Evolutionary conservation across 441 rosid species (phyloP).

Genomic region (Gossypium aridum): DNA sequence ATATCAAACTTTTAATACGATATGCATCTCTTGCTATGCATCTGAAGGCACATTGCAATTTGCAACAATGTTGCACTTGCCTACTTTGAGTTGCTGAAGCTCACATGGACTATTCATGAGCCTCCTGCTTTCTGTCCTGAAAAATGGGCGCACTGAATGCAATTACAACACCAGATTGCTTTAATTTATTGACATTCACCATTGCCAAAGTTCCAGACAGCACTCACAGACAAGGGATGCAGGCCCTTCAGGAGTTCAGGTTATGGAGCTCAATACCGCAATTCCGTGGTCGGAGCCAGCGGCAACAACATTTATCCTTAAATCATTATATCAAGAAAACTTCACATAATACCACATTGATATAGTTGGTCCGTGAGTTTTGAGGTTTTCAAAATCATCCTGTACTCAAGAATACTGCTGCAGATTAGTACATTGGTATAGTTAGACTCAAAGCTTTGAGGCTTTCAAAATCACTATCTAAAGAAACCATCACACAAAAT

Average conservation of each 20-base stretch:
- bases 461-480: slow-evolving; percentile 13
- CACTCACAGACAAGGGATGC: slow-evolving; percentile 23
- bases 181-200: slow-evolving; percentile 29
- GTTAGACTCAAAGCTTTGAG: slow-evolving; percentile 20
- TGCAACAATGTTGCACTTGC: slow-evolving; percentile 17
- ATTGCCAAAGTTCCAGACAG: slow-evolving; percentile 34
- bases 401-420: slow-evolving; percentile 22
- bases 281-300: slow-evolving; percentile 48
- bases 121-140: slow-evolving; percentile 33
- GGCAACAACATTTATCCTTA: slow-evolving; percentile 31
- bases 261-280: slow-evolving; percentile 48
- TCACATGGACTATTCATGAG: slow-evolving; percentile 43
- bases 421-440: slow-evolving; percentile 21
- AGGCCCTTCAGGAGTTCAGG: slow-evolving; percentile 15
- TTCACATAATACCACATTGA: slow-evolving; percentile 21
- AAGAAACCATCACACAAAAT: slow-evolving; percentile 13
- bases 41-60: slow-evolving; percentile 15
- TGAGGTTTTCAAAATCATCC: slow-evolving; percentile 20
- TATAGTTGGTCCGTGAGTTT: slow-evolving; percentile 23
- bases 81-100: slow-evolving; percentile 26
- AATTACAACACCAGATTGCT: slow-evolving; percentile 21
- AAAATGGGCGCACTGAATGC: slow-evolving; percentile 34
- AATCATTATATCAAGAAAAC: slow-evolving; percentile 25
- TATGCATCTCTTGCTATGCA: slow-evolving; percentile 24
- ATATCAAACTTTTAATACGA: slow-evolving; percentile 14